Percentiles rank a stretch among this genome's conserved stretches.
These are phyloP conservation scores for Coelastrella sp. DNA, from an alignment of 139 green algal species.

Conservation along the genomic window DNA sequence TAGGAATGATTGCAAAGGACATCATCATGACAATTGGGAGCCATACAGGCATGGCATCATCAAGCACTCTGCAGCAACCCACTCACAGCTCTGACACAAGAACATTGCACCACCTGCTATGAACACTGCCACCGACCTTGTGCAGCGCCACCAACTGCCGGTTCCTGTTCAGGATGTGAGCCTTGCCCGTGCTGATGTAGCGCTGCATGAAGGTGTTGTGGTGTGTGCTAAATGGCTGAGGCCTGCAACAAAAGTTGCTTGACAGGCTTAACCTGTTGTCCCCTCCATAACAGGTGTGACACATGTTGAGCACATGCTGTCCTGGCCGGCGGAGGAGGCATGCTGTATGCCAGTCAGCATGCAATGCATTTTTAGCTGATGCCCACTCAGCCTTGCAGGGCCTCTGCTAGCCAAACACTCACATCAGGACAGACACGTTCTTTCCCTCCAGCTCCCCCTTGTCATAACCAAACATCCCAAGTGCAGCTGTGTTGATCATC, in stretches of 20 bases:
- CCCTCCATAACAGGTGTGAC: too few species aligned
- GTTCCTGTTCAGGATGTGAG: constrained; percentile 27
- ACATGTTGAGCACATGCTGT: too few species aligned
- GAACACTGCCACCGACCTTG: constrained; percentile 20
- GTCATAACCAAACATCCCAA: constrained; percentile 21
- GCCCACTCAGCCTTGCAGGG: neutral
- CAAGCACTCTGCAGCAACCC: neutral
- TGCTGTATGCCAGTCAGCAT: neutral
- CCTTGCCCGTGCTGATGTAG: neutral
- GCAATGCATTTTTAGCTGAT: neutral
- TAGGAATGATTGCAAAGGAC: neutral
- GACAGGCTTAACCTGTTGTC: too few species aligned
- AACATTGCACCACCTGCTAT: neutral
- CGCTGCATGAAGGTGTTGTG: constrained; percentile 59
- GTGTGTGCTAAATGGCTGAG: constrained; percentile 54
- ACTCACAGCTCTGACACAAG: neutral
- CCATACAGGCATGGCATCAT: neutral
- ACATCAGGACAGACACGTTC: constrained; percentile 56
- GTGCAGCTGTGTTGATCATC: constrained; percentile 25
- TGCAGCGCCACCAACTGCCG: constrained; percentile 47
- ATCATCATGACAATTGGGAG: neutral
- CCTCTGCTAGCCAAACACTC: neutral
- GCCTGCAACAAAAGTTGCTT: constrained; percentile 47
- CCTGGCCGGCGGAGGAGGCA: too few species aligned
- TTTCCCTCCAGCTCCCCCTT: constrained; percentile 66